Base-by-base conservation (phyloP, 2,329 filamentous ascomycete species). In the Fusarium sp. region DNA sequence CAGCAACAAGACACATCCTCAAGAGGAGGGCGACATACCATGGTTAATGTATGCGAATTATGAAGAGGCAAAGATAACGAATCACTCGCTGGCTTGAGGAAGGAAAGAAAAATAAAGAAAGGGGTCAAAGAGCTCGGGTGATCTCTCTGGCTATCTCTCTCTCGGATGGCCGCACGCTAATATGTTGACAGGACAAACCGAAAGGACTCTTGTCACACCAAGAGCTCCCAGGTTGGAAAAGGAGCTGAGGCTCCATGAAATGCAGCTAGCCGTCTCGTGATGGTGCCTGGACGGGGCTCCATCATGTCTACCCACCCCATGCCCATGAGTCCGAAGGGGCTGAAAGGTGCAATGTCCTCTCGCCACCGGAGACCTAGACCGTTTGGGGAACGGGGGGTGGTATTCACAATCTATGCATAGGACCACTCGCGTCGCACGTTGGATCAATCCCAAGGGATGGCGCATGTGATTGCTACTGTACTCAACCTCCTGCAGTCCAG, bases 11-110 rank as follows among this genome's bases (percentile, higher is more conserved):
- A 18, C 25, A 37, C 50, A 18, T 13, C n/a, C 23, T 16, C n/a
- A 20, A n/a, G 9, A 13, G 3, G 45, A 43, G 41, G 27, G 54
- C 35, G 63, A 45, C 68, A n/a, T 35, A 77, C 76, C 74, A 78
- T 78, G 68, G 30, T 72, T 77, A 66, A 75, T 67, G 65, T 76
- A 76, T 56, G 54, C 41, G 48, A 27, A 65, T 54, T 45, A 14
- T 64, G 20, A 43, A 62, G 58, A 43, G 32, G n/a, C n/a, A 43
- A 27, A 43, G 13, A 57, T 45, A 25, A 45, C 30, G 18, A 57
- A 32, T 32, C 30, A 57, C 25, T n/a, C 32, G 10, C 11, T 5
- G 23, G 34, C 34, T 60, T n/a, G 48, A 52, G 18, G 54, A 57
- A 37, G n/a, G 45, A 32, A 52, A 32, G 9, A 20, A 58, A 27